Evolutionary conservation across 2,329 filamentous ascomycete genomes (phyloP).

Genomic region (Colletotrichum liriopes): DNA sequence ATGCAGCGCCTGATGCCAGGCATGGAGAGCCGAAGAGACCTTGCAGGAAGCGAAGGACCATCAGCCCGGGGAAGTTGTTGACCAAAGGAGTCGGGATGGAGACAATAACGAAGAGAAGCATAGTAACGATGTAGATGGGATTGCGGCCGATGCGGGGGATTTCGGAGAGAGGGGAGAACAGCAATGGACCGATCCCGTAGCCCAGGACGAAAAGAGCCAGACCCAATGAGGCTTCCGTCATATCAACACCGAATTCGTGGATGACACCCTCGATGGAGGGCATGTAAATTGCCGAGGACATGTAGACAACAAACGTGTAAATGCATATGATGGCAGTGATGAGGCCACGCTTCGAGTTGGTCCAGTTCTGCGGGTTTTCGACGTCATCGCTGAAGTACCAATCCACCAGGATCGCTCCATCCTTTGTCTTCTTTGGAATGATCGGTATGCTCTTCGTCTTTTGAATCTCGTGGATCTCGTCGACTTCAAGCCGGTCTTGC

Average conservation of each 20-base stretch:
- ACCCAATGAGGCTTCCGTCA: conserved; percentile 68
- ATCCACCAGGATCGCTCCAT: conserved; percentile 68
- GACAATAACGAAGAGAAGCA: conserved; percentile 78
- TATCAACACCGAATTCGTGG: conserved; percentile 66
- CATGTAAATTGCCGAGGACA: conserved; percentile 64
- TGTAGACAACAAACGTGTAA: conserved; percentile 75
- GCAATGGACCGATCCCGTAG: conserved; percentile 74
- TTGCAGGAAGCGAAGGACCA: conserved; percentile 76
- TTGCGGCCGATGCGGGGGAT: conserved; percentile 78
- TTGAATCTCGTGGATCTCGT: conserved; percentile 56
- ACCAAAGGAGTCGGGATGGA: conserved; percentile 76
- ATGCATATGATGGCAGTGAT: conserved; percentile 64
- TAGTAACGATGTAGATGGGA: conserved; percentile 77
- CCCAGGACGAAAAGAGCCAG: conserved; percentile 76
- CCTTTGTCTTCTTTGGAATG: conserved; percentile 63
- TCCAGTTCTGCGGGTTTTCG: conserved; percentile 72
- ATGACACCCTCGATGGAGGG: conserved; percentile 64
- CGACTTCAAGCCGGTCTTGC: conserved; percentile 54
- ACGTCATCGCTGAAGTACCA: conserved; percentile 70
- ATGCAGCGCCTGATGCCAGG: conserved; percentile 72
- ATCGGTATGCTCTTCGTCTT: conserved; percentile 65
- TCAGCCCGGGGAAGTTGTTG: conserved; percentile 74
- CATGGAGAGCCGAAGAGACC: conserved; percentile 78
- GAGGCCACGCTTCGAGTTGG: conserved; percentile 57
- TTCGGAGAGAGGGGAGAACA: conserved; percentile 78